These are phyloP conservation scores for Acanthamoeba sp. DNA, from an alignment of 208 protist genomes.

Conservation along the genomic window DNA sequence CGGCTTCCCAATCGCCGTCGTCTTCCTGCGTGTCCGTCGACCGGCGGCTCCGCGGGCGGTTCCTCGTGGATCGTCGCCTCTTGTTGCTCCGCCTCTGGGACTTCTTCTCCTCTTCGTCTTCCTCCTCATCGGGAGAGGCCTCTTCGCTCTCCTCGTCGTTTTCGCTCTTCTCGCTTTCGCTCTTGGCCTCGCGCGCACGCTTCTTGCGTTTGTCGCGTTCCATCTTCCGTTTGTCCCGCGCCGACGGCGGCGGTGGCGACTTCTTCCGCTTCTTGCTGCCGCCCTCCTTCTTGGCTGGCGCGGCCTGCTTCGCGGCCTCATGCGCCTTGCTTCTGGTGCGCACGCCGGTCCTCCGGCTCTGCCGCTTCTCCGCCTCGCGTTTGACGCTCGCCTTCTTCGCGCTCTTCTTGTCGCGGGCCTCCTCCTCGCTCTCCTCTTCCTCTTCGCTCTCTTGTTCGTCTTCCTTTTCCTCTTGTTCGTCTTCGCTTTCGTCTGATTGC, in stretches of 20 bases:
- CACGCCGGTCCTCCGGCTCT: not conserved
- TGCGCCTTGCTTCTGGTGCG: not conserved
- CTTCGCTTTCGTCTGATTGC: not conserved
- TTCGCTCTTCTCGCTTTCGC: not conserved
- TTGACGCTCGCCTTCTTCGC: not conserved
- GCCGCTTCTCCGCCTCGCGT: not conserved
- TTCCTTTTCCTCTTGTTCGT: not conserved
- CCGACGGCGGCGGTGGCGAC: constrained; percentile 20
- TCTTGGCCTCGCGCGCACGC: not conserved
- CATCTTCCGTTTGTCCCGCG: constrained; percentile 1
- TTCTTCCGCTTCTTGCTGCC: not conserved
- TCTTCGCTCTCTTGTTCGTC: not conserved
- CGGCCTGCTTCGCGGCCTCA: not conserved
- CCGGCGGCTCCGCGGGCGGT: not conserved
- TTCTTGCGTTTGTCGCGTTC: constrained; percentile 13
- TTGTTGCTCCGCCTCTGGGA: not conserved
- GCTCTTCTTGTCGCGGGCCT: not conserved
- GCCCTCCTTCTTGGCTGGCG: not conserved
- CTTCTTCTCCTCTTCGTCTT: constrained; percentile 15
- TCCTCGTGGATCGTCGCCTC: not conserved
- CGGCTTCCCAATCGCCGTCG: constrained; percentile 9
- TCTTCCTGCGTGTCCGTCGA: not conserved
- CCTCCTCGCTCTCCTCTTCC: not conserved
- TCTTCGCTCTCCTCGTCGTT: not conserved
- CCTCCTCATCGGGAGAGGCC: not conserved